phyloP scores from a whole-genome alignment of 148 eudicot genomes.

The Dianthus caryophyllus region DNA sequence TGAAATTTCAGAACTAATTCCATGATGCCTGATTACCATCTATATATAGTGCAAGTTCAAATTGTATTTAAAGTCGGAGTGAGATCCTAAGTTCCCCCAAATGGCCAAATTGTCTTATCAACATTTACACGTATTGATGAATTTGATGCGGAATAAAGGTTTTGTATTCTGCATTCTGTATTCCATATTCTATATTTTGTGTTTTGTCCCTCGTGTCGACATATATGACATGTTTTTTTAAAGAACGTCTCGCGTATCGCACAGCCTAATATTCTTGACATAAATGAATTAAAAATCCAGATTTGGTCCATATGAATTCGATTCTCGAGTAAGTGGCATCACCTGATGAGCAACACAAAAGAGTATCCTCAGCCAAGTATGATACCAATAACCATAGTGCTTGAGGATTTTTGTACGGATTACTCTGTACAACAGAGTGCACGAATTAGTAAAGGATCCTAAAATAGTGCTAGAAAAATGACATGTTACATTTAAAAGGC shows the following conservation, averaged over 20 bases:
- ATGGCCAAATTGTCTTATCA: background rate
- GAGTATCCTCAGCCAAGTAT: background rate
- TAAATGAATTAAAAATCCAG: background rate
- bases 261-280: background rate
- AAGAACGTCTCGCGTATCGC: background rate
- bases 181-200: too few species aligned
- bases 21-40: background rate
- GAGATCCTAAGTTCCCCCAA: constrained; percentile 4
- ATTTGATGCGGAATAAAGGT: constrained; percentile 4
- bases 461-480: too few species aligned
- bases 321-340: background rate
- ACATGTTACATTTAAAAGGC: too few species aligned
- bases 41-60: background rate
- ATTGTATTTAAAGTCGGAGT: background rate
- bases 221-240: background rate
- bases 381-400: background rate
- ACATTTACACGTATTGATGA: constrained; percentile 12
- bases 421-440: background rate
- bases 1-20: too few species aligned
- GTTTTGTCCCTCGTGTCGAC: too few species aligned
- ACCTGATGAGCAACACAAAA: background rate
- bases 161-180: background rate
- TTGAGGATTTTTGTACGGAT: too few species aligned
- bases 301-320: background rate
- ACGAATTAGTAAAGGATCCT: background rate